phyloP scores from a whole-genome alignment of 306 rosid genomes.

The Senna siamea region DNA sequence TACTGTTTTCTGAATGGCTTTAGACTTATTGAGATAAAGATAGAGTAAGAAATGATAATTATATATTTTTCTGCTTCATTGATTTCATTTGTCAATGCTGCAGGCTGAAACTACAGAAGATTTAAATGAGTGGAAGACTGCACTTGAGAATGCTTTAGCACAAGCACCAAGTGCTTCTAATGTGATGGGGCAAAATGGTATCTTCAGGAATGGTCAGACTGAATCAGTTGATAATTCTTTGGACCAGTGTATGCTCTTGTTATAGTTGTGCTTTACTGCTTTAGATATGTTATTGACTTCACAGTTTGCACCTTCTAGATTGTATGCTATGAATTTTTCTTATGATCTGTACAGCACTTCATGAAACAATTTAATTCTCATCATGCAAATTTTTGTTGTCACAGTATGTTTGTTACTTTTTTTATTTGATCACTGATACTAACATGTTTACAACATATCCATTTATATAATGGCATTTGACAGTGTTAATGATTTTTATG shows the following conservation, averaged over 20 bases:
- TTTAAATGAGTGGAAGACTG: conserved; percentile 91
- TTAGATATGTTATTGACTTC: conserved; percentile 41
- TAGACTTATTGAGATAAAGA: conserved; percentile 21
- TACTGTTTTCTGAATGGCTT: conserved; percentile 21
- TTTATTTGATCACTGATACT: conserved; percentile 15
- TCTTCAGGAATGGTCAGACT: conserved; percentile 63
- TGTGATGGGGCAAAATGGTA: conserved; percentile 71
- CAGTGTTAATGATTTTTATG: conserved; percentile 6
- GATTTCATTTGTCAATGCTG: conserved; percentile 37
- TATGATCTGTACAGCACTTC: conserved; percentile 19
- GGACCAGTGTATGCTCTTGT: conserved; percentile 70
- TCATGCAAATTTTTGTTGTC: conserved; percentile 26
- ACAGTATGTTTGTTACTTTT: conserved; percentile 4
- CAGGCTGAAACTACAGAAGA: conserved; percentile 96
- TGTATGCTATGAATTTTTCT: conserved; percentile 1
- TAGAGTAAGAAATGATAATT: conserved; percentile 26
- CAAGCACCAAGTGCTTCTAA: conserved; percentile 75
- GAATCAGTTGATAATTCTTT: conserved; percentile 68
- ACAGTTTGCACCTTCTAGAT: conserved; percentile 32
- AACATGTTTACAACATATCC: conserved; percentile 1
- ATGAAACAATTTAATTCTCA: conserved; percentile 18
- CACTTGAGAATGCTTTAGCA: conserved; percentile 86
- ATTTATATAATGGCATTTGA: conserved; percentile 26
- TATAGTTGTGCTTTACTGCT: conserved; percentile 51
- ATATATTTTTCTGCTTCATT: conserved; percentile 16